Conservation (phyloP, 2,329 filamentous ascomycete species). For the Cladosporium colombiae region DNA sequence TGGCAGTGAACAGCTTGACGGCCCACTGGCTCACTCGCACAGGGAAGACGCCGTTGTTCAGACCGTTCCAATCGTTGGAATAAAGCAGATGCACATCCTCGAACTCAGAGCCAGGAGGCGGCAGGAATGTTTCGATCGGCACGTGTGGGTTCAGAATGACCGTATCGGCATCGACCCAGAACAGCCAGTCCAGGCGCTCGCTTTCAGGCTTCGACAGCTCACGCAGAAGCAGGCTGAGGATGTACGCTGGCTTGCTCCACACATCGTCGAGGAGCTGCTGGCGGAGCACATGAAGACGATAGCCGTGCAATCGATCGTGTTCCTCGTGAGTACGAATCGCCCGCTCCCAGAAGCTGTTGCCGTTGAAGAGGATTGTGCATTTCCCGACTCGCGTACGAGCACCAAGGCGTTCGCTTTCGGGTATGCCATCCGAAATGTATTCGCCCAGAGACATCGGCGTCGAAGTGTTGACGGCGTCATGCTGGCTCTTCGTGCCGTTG, state of each 20-base stretch:
- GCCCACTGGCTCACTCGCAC: slow-evolving; percentile 44
- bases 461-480: slow-evolving; percentile 11
- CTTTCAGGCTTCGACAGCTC: slow-evolving; percentile 42
- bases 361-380: slow-evolving; percentile 43
- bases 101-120: slow-evolving; percentile 36
- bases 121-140: slow-evolving; percentile 44
- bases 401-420: slow-evolving; percentile 33
- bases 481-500: neutral
- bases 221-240: slow-evolving; percentile 42
- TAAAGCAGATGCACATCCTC: slow-evolving; percentile 42
- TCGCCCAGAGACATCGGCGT: slow-evolving; percentile 24
- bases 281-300: slow-evolving; percentile 46
- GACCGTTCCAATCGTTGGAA: slow-evolving; percentile 43
- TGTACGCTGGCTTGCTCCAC: slow-evolving; percentile 50
- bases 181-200: slow-evolving; percentile 45
- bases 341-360: slow-evolving; percentile 43
- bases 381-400: slow-evolving; percentile 40
- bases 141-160: slow-evolving; percentile 47
- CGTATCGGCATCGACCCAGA: slow-evolving; percentile 49
- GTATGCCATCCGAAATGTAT: slow-evolving; percentile 29
- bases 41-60: slow-evolving; percentile 49
- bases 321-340: slow-evolving; percentile 44
- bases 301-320: slow-evolving; percentile 45
- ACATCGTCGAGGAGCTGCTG: slow-evolving; percentile 45
- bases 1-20: slow-evolving; percentile 42